phyloP scores from a whole-genome alignment of 2,329 filamentous ascomycete genomes.

The Trichophyton mentagrophytes region DNA sequence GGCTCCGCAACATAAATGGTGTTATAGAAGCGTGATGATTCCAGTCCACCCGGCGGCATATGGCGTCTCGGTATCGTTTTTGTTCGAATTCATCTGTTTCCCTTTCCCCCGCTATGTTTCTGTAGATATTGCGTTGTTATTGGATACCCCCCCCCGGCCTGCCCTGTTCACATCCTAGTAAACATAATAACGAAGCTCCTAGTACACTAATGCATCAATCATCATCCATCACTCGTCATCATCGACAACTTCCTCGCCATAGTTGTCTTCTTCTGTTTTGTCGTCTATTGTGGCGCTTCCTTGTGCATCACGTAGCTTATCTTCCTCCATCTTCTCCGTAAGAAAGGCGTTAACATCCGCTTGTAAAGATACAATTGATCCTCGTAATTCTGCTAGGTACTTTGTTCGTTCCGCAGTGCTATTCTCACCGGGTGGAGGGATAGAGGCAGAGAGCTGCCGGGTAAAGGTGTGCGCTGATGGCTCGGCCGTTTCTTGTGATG shows the following conservation, averaged over 20 bases:
- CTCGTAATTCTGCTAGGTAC: conserved; percentile 41
- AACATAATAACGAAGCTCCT: not conserved
- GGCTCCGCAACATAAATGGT: conserved; percentile 16
- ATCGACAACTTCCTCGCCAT: conserved; percentile 67
- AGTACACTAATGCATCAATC: conserved; percentile 9
- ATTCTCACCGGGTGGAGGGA: conserved; percentile 8
- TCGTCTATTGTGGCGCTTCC: conserved; percentile 18
- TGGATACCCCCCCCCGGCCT: conserved; percentile 1
- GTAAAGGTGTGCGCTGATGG: conserved; percentile 20
- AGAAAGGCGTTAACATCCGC: conserved; percentile 46
- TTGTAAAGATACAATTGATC: conserved; percentile 41
- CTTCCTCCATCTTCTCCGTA: conserved; percentile 50
- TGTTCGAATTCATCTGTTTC: not conserved
- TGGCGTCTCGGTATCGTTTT: not conserved
- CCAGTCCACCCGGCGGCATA: not conserved
- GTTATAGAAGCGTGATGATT: conserved; percentile 10
- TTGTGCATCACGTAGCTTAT: conserved; percentile 34
- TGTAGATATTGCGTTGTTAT: conserved; percentile 7
- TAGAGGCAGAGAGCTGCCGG: conserved; percentile 20
- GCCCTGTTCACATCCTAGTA: not conserved
- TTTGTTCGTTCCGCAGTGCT: conserved; percentile 35
- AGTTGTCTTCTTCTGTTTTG: conserved; percentile 45
- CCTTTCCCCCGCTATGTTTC: conserved; percentile 7
- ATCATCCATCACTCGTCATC: conserved; percentile 29
- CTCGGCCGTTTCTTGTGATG: conserved; percentile 12